Percentiles rank a stretch among this genome's conserved stretches.
phyloP scores from a whole-genome alignment of 805 yeast species.

The Saturnispora mendoncae region DNA sequence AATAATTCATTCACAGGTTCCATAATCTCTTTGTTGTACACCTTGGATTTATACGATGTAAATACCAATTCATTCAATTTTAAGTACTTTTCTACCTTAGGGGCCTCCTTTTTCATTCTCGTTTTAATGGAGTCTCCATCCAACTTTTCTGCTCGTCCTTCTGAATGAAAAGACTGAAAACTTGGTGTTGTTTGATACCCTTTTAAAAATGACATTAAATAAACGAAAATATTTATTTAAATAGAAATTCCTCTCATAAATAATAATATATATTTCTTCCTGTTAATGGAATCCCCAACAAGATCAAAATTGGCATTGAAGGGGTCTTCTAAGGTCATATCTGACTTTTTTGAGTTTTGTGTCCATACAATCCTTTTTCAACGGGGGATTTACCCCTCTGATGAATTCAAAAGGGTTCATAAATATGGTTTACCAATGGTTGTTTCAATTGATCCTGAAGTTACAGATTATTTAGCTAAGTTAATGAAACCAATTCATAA shows the following conservation, averaged over 20 bases:
- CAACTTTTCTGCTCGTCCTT: slow-evolving; percentile 45
- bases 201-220: slow-evolving; percentile 17
- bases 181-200: slow-evolving; percentile 15
- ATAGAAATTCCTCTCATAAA: too few species aligned
- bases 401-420: slow-evolving; percentile 67
- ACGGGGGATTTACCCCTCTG: slow-evolving; percentile 82
- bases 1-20: slow-evolving; percentile 50
- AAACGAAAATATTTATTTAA: too few species aligned
- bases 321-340: slow-evolving; percentile 71
- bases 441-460: slow-evolving; percentile 66
- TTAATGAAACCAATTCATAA: slow-evolving; percentile 61
- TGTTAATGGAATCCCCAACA: slow-evolving; percentile 23
- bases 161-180: slow-evolving; percentile 48
- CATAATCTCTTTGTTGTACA: slow-evolving; percentile 34
- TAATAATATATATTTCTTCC: too few species aligned
- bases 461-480: slow-evolving; percentile 55
- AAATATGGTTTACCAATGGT: slow-evolving; percentile 75
- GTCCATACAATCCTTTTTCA: slow-evolving; percentile 79
- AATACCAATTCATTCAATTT: slow-evolving; percentile 38
- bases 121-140: slow-evolving; percentile 45
- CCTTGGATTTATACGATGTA: slow-evolving; percentile 21
- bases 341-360: slow-evolving; percentile 79
- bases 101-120: slow-evolving; percentile 49
- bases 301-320: slow-evolving; percentile 50
- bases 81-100: slow-evolving; percentile 49